phyloP scores from a whole-genome alignment of 2,329 filamentous ascomycete genomes.

The Alternaria tenuissima region DNA sequence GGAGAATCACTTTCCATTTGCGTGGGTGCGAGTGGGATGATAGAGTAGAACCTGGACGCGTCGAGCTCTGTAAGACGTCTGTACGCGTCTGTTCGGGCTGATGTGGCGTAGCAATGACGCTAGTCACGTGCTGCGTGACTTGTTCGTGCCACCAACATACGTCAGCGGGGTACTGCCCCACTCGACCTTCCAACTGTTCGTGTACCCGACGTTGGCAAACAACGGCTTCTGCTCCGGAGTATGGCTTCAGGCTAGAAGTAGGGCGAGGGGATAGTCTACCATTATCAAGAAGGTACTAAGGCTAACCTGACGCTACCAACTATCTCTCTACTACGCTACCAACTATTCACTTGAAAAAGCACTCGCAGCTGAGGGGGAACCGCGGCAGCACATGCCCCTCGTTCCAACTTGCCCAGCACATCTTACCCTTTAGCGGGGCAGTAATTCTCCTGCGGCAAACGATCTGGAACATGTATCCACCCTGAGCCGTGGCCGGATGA shows the following conservation, averaged over 20 bases:
- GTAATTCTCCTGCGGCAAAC: neutral
- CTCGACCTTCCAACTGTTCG: neutral
- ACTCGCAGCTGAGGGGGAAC: neutral
- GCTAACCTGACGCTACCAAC: neutral
- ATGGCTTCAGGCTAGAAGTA: neutral
- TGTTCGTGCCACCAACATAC: slow-evolving; percentile 24
- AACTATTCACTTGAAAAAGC: neutral
- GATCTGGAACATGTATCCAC: slow-evolving; percentile 19
- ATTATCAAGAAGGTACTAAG: neutral
- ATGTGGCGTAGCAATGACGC: slow-evolving; percentile 17
- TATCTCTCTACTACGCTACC: neutral
- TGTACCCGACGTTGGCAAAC: neutral
- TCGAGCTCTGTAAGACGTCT: neutral
- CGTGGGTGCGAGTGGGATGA: neutral
- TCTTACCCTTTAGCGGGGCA: slow-evolving; percentile 19
- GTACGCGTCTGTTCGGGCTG: neutral
- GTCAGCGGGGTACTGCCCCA: slow-evolving; percentile 22
- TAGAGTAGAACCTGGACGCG: neutral
- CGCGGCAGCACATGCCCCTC: slow-evolving; percentile 2
- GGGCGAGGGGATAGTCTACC: neutral
- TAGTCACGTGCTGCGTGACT: slow-evolving; percentile 27
- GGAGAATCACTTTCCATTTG: neutral
- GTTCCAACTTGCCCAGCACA: slow-evolving; percentile 5
- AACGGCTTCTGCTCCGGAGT: neutral
- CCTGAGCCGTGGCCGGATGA: slow-evolving; percentile 24